Base-by-base conservation (phyloP, 768 basidiomycete species). In the Phaffia australis region DNA sequence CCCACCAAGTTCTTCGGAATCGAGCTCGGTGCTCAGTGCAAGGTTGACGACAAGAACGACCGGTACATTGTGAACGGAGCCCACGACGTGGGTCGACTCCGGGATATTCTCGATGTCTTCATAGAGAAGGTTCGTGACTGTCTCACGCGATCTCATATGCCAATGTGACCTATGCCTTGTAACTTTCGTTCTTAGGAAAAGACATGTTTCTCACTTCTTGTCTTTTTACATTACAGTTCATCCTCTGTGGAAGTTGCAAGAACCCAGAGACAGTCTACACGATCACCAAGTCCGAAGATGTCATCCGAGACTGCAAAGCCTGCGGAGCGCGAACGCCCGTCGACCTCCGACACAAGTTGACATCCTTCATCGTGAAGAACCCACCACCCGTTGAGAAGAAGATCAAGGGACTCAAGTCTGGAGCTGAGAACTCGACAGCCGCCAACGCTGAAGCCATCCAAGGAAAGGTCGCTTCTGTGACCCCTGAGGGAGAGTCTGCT, bases 1-100 rank as follows among this genome's bases (percentile, higher is more conserved):
- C 87, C 94, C 69, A 97, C 94, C 78, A 99, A 99, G 79, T 99
- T 93, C 82, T 98, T 99, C 73, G 95, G 95, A 42, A 92, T 89
- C 76, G 95, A 99, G 77, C 86, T 98, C 65, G 95, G 95, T 70
- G 95, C 95, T 46, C 94, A 98, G 78, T 94, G 92, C 46, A 87
- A 92, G 25, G 86, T 89, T 75, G 91, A 97, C 77, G 90, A 94
- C 77, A 92, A 90, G 78, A 89, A 89, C 73, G 95, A 99, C 71
- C 84, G 94, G 56, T 99, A 94, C 80, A 97, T 99, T 71, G 94
- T 98, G 77, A 98, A 98, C 73, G 95, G 95, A 57, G 90, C 90
- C 30, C 95, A 99, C 75, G 85, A 95, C 70, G 86, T 90, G 51
- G 79, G 83, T 54, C 88, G 92, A 67, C 84, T 99, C 32, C 88